Conservation (phyloP, 495 filamentous ascomycete genomes). For the Chaetomidium leptoderma region DNA sequence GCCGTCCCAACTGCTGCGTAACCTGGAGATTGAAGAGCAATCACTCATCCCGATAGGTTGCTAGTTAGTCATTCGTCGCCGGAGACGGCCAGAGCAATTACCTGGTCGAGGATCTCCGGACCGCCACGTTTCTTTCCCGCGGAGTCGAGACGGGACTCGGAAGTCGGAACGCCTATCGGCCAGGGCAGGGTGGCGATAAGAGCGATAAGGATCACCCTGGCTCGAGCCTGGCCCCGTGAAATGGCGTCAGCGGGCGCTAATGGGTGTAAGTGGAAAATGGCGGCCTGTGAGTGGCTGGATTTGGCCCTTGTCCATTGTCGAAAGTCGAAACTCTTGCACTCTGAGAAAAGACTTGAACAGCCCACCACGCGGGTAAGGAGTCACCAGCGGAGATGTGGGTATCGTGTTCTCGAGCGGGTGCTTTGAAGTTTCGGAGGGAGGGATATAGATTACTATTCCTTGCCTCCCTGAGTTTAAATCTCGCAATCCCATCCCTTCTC, state of each 20-base stretch:
- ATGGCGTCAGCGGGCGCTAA: slow-evolving; percentile 35
- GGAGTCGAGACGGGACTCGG: slow-evolving; percentile 14
- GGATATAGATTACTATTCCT: not conserved
- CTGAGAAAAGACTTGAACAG: slow-evolving; percentile 13
- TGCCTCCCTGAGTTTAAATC: not conserved
- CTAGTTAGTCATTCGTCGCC: not conserved
- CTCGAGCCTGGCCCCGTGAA: slow-evolving; percentile 15
- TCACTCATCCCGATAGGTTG: not conserved
- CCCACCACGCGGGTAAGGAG: slow-evolving; percentile 5
- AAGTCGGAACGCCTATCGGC: not conserved
- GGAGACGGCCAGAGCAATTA: not conserved
- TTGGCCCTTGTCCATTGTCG: not conserved
- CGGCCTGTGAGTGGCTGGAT: slow-evolving; percentile 19
- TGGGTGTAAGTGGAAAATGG: slow-evolving; percentile 23
- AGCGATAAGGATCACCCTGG: slow-evolving; percentile 6
- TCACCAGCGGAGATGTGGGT: slow-evolving; percentile 23
- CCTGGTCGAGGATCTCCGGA: slow-evolving; percentile 19
- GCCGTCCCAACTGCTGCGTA: not conserved
- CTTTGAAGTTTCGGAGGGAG: not conserved
- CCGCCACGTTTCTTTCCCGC: slow-evolving; percentile 14
- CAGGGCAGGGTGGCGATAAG: slow-evolving; percentile 20
- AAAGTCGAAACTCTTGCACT: not conserved
- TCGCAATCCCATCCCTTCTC: not conserved
- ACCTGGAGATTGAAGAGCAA: not conserved
- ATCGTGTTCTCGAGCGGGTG: not conserved